Conservation (phyloP, 305 asterid species). For the Fraxinus paxiana region DNA sequence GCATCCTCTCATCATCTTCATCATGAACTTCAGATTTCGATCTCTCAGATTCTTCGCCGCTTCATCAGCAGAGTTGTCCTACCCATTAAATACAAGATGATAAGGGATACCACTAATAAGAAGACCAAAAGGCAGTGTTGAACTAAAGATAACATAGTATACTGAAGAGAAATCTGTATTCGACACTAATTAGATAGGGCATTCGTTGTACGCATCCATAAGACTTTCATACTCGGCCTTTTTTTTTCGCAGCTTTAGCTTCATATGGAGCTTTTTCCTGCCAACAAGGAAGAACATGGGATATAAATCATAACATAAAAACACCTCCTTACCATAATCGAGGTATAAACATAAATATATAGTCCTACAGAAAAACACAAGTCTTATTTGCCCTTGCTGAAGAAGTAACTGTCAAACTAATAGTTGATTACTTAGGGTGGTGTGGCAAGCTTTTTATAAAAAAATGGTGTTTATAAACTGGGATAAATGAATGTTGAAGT, state of each 20-base stretch:
- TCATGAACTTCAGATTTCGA: slow-evolving; percentile 67
- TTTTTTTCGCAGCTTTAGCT: slow-evolving; percentile 71
- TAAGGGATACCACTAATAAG: not conserved
- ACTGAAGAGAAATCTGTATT: too few species aligned
- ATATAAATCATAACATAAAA: not conserved
- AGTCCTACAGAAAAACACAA: not conserved
- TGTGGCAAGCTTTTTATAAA: not conserved
- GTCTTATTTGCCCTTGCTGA: not conserved
- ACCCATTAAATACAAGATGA: slow-evolving; percentile 16
- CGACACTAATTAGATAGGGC: too few species aligned
- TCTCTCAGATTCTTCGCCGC: slow-evolving; percentile 64
- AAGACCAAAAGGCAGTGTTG: not conserved
- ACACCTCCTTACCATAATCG: not conserved
- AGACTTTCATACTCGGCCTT: too few species aligned
- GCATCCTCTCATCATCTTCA: slow-evolving; percentile 59
- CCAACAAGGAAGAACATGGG: slow-evolving; percentile 9
- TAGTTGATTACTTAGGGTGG: not conserved
- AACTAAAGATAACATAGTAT: not conserved
- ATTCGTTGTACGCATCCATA: too few species aligned
- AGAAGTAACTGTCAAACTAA: not conserved
- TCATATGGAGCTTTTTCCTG: slow-evolving; percentile 92
- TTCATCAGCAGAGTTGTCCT: slow-evolving; percentile 79
- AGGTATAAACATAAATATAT: slow-evolving; percentile 4
- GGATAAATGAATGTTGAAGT: not conserved
- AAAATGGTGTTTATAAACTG: not conserved